Conservation (phyloP, 441 rosid genomes). For the Populus trichocarpa region DNA sequence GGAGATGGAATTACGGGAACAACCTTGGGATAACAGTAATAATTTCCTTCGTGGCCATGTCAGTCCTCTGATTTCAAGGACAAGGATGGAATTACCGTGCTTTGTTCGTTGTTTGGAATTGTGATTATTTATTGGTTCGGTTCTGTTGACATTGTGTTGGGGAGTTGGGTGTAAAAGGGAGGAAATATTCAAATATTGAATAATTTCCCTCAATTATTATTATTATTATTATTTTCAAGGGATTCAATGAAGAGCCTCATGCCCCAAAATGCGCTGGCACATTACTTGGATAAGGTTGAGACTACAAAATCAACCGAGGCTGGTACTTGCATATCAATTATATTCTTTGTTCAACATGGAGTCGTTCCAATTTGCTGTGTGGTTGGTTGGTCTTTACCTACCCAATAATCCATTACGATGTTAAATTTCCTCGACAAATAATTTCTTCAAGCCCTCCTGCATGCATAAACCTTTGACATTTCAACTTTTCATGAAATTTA, state of each 20-base stretch:
- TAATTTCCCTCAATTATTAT: no score
- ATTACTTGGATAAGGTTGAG: not conserved
- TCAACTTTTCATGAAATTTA: not conserved
- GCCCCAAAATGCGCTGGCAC: not conserved
- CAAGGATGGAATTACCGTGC: not conserved
- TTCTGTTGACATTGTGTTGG: not conserved
- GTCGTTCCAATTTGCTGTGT: no score
- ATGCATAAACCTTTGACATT: not conserved
- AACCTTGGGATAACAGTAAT: not conserved
- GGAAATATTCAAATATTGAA: no score
- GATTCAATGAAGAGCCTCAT: not conserved
- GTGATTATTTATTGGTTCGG: not conserved
- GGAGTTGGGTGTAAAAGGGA: no score
- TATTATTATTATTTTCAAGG: not conserved
- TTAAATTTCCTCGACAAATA: not conserved
- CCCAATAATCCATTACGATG: not conserved
- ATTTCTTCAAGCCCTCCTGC: not conserved
- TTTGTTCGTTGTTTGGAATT: not conserved
- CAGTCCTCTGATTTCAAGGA: slow-evolving; percentile 3
- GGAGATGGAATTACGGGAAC: slow-evolving; percentile 13
- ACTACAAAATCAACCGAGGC: not conserved
- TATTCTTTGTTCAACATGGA: not conserved
- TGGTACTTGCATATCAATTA: not conserved
- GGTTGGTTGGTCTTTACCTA: no score
- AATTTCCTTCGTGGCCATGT: slow-evolving; percentile 1